phyloP scores from a whole-genome alignment of 805 yeast genomes.

The Schwanniomyces yamadae region DNA sequence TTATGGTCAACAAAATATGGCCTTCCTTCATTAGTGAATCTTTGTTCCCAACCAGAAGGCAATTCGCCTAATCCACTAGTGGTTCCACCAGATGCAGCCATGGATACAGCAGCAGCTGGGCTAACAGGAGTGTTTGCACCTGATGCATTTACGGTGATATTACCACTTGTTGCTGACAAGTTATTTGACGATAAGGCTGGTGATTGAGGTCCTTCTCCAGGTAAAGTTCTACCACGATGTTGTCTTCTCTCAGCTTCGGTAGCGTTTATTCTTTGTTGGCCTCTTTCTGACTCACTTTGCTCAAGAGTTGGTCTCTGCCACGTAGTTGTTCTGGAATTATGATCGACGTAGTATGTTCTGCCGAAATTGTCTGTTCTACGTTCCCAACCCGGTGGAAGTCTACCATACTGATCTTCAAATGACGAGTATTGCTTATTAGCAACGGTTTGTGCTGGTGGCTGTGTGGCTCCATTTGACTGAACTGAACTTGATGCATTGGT shows the following conservation, averaged over 20 bases:
- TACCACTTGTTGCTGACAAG: slow-evolving; percentile 37
- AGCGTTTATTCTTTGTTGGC: slow-evolving; percentile 59
- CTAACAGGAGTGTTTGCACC: slow-evolving; percentile 53
- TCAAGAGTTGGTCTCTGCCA: slow-evolving; percentile 95
- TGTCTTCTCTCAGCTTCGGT: slow-evolving; percentile 89
- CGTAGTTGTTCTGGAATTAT: slow-evolving; percentile 96
- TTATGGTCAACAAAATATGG: slow-evolving; percentile 98
- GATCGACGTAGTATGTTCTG: slow-evolving; percentile 96
- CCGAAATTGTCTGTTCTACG: slow-evolving; percentile 97
- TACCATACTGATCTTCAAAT: slow-evolving; percentile 94
- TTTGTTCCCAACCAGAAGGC: slow-evolving; percentile 99
- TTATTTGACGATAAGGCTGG: slow-evolving; percentile 26
- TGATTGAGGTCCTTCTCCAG: slow-evolving; percentile 51
- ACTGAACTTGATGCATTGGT: slow-evolving; percentile 14
- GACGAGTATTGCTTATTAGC: slow-evolving; percentile 74
- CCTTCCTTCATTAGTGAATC: slow-evolving; percentile 97
- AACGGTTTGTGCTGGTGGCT: slow-evolving; percentile 7
- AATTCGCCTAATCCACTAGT: slow-evolving; percentile 95
- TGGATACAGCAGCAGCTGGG: slow-evolving; percentile 64
- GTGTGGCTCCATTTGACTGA: slow-evolving; percentile 8
- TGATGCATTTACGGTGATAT: slow-evolving; percentile 46
- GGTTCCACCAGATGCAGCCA: slow-evolving; percentile 81
- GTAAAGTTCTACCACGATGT: slow-evolving; percentile 86
- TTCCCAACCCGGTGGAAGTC: slow-evolving; percentile 99
- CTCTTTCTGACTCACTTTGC: slow-evolving; percentile 69